These are phyloP conservation scores for Trichoderma koningii DNA, from an alignment of 2,329 filamentous ascomycete genomes.

Conservation along the genomic window DNA sequence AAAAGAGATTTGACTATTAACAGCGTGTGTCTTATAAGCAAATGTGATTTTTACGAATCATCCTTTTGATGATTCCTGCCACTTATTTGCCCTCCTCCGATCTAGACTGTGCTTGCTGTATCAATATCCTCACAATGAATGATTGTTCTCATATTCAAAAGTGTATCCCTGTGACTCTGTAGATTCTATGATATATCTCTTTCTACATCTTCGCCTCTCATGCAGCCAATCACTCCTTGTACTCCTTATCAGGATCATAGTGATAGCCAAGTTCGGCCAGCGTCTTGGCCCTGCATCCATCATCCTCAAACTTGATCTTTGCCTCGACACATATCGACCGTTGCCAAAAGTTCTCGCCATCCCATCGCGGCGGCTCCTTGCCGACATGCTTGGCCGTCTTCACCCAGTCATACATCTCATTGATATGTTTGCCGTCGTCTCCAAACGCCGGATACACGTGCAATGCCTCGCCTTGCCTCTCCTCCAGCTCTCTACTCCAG, in stretches of 20 bases:
- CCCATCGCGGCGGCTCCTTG: conserved; percentile 73
- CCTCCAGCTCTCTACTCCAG: conserved; percentile 68
- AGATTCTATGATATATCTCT: background rate
- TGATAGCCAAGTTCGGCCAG: conserved; percentile 73
- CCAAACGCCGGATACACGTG: conserved; percentile 36
- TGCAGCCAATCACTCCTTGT: background rate
- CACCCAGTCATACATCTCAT: conserved; percentile 66
- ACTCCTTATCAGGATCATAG: conserved; percentile 44
- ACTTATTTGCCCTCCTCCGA: background rate
- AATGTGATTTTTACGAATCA: conserved; percentile 24
- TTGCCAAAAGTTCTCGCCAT: conserved; percentile 70
- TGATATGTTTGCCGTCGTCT: conserved; percentile 69
- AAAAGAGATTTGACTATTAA: conserved; percentile 38
- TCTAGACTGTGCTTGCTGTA: conserved; percentile 9
- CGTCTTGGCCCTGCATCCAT: conserved; percentile 64
- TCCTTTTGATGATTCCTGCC: conserved; percentile 18
- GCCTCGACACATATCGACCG: conserved; percentile 68
- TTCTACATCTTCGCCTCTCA: background rate
- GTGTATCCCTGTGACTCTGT: too few species aligned
- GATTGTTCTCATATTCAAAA: background rate
- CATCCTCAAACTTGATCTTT: conserved; percentile 69
- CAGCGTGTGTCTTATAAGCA: conserved; percentile 23
- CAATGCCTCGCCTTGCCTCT: conserved; percentile 40
- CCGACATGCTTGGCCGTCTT: conserved; percentile 53
- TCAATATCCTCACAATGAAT: background rate